Base-by-base conservation (phyloP, 1,284 basidiomycete genomes). In the Puccinia hordei region DNA sequence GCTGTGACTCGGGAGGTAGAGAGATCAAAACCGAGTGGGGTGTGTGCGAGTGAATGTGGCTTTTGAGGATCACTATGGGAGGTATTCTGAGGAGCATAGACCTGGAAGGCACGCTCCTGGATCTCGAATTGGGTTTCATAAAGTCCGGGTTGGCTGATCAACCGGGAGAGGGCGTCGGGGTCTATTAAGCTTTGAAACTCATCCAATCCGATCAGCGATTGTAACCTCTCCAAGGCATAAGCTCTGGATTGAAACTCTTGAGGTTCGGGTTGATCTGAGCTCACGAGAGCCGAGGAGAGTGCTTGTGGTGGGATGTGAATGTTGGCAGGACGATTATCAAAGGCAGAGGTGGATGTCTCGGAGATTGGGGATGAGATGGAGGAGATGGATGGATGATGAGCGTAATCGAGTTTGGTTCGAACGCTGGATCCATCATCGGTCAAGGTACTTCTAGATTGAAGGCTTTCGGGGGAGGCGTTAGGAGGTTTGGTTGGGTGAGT, bases 121-220 rank as follows among this genome's bases (percentile, higher is more conserved):
- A 75, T 65, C 12, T 75, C 57, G 27, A 41, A 59, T 27, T 75
- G 73, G 44, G 57, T 75, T 30, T 75, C 57, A 33, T 75, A 75
- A 0, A 63, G 44, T 30, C 27, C 44, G 10, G 27, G 22, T 44
- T 44, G 38, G 46, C 44, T 63, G 17, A 75, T 49, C 17, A 75
- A 59, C n/a, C 46, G 27, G 33, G 49, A 65, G 3, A 75, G 59
- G 33, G 41, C 61, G 57, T 63, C 57, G 17, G 57, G 27, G 49
- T 75, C 57, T 22, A 63, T 33, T 9, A 75, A 59, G 30, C 27
- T 75, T 19, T 71, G 68, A 33, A 51, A 30, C 49, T 71, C 51
- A 53, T 71, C 49, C 30, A 27, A 51, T 5, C 68, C 68, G 22
- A 71, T 38, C 27, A 71, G 27, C 1, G 46, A 51, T 35, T 71